phyloP scores from a whole-genome alignment of 352 stramenopile species.

The Globisporangium nunn region DNA sequence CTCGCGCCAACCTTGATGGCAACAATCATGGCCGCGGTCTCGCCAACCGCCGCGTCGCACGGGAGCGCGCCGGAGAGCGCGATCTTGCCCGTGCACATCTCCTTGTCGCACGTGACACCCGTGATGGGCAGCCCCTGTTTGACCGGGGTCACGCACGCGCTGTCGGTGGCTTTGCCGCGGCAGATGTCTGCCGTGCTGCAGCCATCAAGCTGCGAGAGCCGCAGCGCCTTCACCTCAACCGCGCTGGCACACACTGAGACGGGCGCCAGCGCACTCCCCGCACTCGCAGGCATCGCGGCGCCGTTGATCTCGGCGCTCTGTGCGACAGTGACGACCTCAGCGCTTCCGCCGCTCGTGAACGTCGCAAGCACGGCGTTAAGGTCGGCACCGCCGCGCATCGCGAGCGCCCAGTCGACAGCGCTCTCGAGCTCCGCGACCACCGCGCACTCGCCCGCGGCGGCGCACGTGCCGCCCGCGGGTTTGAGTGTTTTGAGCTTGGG shows the following conservation, averaged over 20 bases:
- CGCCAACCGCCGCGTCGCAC: conserved; percentile 31
- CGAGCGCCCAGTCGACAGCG: conserved; percentile 63
- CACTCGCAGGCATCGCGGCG: conserved; percentile 16
- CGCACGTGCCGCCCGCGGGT: conserved; percentile 23
- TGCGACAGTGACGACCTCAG: conserved; percentile 40
- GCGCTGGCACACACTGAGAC: conserved; percentile 45
- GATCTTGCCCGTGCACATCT: conserved; percentile 48
- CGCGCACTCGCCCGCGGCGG: conserved; percentile 27
- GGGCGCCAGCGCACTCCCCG: conserved; percentile 8
- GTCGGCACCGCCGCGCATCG: conserved; percentile 28
- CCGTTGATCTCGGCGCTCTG: conserved; percentile 28
- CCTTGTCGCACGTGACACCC: conserved; percentile 31
- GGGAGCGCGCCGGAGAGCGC: conserved; percentile 29
- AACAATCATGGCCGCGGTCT: conserved; percentile 34
- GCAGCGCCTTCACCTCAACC: conserved; percentile 36
- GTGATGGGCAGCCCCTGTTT: conserved; percentile 23
- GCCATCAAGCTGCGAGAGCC: conserved; percentile 37
- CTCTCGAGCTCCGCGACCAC: conserved; percentile 43
- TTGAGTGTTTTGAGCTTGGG: conserved; percentile 30
- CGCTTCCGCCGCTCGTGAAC: conserved; percentile 26
- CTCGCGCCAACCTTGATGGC: conserved; percentile 45
- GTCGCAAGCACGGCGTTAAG: conserved; percentile 48
- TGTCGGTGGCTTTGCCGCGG: conserved; percentile 31
- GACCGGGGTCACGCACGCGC: conserved; percentile 36
- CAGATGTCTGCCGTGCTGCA: conserved; percentile 65